phyloP scores from a whole-genome alignment of 352 stramenopile genomes.

The Globisporangium paroecandrum region DNA sequence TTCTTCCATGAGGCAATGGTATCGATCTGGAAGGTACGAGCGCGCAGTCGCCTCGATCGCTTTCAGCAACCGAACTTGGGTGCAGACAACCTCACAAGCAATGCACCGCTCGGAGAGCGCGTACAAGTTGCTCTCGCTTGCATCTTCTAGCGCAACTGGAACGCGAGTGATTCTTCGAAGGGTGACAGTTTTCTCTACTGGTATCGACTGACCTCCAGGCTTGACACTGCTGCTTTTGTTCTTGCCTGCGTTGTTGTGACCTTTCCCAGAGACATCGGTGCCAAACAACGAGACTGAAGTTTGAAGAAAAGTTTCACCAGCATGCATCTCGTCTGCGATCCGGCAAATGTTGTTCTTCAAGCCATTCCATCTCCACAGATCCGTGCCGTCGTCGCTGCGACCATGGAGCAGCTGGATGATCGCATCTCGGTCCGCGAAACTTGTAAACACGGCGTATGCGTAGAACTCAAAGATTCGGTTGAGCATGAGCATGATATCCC shows the following conservation, averaged over 20 bases:
- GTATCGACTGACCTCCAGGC: not conserved
- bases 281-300: slow-evolving; percentile 34
- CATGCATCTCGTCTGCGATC: slow-evolving; percentile 47
- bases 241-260: slow-evolving; percentile 19
- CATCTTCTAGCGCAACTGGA: slow-evolving; percentile 41
- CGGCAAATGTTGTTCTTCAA: slow-evolving; percentile 46
- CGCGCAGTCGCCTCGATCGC: slow-evolving; percentile 62
- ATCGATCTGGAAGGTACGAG: slow-evolving; percentile 62
- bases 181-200: slow-evolving; percentile 30
- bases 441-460: slow-evolving; percentile 72
- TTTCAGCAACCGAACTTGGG: slow-evolving; percentile 58
- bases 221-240: slow-evolving; percentile 13
- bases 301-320: slow-evolving; percentile 44
- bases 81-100: slow-evolving; percentile 57
- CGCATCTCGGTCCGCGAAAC: slow-evolving; percentile 43
- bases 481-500: slow-evolving; percentile 67
- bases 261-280: not conserved
- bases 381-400: slow-evolving; percentile 20
- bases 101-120: slow-evolving; percentile 61
- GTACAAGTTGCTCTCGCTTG: slow-evolving; percentile 55
- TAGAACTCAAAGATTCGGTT: slow-evolving; percentile 82
- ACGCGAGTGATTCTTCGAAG: slow-evolving; percentile 51
- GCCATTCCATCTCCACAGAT: slow-evolving; percentile 35
- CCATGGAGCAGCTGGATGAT: slow-evolving; percentile 49
- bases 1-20: slow-evolving; percentile 69